phyloP scores from a whole-genome alignment of 768 basidiomycete species.

The Plicaturopsis crispa region DNA sequence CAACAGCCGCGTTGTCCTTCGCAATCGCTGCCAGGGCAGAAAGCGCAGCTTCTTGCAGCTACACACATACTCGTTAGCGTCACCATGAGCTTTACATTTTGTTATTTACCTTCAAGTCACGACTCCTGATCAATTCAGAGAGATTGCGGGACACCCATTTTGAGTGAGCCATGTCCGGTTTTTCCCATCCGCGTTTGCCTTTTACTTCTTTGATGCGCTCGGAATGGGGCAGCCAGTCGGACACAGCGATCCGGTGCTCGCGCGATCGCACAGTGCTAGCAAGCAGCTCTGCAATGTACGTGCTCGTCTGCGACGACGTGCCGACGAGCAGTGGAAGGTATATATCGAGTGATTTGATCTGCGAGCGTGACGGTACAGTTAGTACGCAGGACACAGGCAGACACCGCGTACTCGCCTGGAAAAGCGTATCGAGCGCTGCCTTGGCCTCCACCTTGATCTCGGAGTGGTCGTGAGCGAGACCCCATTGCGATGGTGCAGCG shows the following conservation, averaged over 20 bases:
- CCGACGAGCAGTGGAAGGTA: constrained; percentile 58
- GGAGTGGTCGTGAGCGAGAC: constrained; percentile 37
- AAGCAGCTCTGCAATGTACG: constrained; percentile 53
- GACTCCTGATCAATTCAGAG: constrained; percentile 35
- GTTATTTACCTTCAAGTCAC: constrained; percentile 57
- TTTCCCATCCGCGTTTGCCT: constrained; percentile 71
- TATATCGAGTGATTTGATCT: constrained; percentile 58
- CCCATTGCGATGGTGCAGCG: constrained; percentile 65
- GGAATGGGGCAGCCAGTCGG: constrained; percentile 54
- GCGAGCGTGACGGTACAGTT: no score
- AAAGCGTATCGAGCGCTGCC: constrained; percentile 49
- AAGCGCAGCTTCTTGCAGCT: constrained; percentile 64
- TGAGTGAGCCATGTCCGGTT: constrained; percentile 31
- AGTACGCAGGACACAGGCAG: no score
- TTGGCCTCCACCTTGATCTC: constrained; percentile 42
- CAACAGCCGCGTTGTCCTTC: constrained; percentile 52
- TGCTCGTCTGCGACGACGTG: constrained; percentile 30
- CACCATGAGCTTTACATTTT: no score
- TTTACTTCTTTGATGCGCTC: constrained; percentile 51
- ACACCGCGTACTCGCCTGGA: constrained; percentile 35
- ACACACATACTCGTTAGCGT: background rate
- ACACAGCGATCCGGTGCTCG: constrained; percentile 39
- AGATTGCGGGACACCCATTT: constrained; percentile 53
- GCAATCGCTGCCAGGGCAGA: constrained; percentile 58
- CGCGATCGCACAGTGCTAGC: constrained; percentile 41